Percentiles rank a stretch among this genome's conserved stretches.
Conservation (phyloP, 192 early-diverging fungal species). For the Linnemannia exigua region DNA sequence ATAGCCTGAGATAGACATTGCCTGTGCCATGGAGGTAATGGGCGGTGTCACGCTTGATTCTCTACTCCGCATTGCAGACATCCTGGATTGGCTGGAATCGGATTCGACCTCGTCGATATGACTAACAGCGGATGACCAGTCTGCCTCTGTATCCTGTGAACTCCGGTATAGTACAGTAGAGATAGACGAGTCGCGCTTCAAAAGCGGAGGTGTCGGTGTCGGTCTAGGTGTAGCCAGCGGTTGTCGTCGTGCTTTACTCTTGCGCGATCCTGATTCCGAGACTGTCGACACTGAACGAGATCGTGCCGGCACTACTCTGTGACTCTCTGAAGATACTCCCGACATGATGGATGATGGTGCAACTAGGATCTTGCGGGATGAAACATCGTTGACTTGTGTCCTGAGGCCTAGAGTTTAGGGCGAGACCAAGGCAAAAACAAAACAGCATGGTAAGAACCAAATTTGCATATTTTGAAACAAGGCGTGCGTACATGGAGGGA, state of each 20-base stretch:
- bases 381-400: conserved; percentile 29
- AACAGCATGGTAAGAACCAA: background rate
- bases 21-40: conserved; percentile 14
- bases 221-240: background rate
- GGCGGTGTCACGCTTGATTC: conserved; percentile 29
- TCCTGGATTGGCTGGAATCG: conserved; percentile 9
- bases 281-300: background rate
- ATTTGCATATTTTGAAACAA: background rate
- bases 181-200: conserved; percentile 15
- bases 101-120: conserved; percentile 22
- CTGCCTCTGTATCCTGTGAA: conserved; percentile 18
- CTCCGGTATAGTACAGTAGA: background rate
- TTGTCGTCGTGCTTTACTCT: background rate
- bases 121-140: conserved; percentile 10
- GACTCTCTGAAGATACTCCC: background rate
- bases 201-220: background rate
- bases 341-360: background rate
- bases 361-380: background rate
- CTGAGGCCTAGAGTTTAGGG: conserved; percentile 17
- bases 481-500: background rate
- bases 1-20: conserved; percentile 25
- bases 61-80: conserved; percentile 1
- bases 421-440: background rate
- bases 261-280: conserved; percentile 5
- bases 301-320: background rate